Conservation (phyloP, 352 stramenopile genomes). For the Globisporangium cederbergense region DNA sequence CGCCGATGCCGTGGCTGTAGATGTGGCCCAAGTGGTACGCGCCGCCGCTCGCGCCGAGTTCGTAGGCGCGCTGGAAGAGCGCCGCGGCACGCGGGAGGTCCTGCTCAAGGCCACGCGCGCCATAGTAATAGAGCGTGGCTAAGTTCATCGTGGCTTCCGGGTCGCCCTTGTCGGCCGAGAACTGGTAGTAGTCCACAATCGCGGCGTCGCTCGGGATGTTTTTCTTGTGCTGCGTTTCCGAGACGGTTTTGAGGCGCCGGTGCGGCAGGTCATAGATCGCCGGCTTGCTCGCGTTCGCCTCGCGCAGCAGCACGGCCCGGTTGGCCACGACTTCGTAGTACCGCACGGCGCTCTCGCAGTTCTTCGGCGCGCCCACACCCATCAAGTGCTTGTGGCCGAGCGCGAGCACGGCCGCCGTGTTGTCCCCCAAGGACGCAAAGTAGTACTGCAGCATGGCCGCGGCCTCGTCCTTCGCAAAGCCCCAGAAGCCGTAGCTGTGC, state of each 20-base stretch:
- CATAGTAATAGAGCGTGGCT: slow-evolving; percentile 86
- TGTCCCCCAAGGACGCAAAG: slow-evolving; percentile 72
- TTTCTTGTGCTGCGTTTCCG: slow-evolving; percentile 78
- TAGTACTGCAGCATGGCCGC: slow-evolving; percentile 79
- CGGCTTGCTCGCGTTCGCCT: slow-evolving; percentile 50
- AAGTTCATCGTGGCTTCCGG: slow-evolving; percentile 77
- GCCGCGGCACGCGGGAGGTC: slow-evolving; percentile 57
- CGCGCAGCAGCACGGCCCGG: slow-evolving; percentile 58
- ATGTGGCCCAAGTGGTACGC: slow-evolving; percentile 78
- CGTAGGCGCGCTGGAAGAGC: slow-evolving; percentile 76
- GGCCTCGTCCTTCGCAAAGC: slow-evolving; percentile 55
- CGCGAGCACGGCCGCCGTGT: slow-evolving; percentile 65
- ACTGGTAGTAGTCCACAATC: slow-evolving; percentile 90
- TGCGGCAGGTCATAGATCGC: slow-evolving; percentile 73
- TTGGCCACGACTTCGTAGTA: slow-evolving; percentile 90
- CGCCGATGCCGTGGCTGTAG: slow-evolving; percentile 80
- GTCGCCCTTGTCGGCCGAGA: slow-evolving; percentile 87
- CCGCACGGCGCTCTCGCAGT: slow-evolving; percentile 77
- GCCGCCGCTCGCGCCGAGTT: slow-evolving; percentile 61
- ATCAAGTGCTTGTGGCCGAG: slow-evolving; percentile 79
- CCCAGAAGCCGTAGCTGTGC: slow-evolving; percentile 80
- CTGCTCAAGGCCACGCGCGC: slow-evolving; percentile 62
- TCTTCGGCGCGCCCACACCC: slow-evolving; percentile 68
- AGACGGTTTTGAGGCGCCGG: slow-evolving; percentile 66
- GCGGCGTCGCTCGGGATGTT: slow-evolving; percentile 68